Base-by-base conservation (phyloP, 495 filamentous ascomycete species). In the Apiosordaria backusii region DNA sequence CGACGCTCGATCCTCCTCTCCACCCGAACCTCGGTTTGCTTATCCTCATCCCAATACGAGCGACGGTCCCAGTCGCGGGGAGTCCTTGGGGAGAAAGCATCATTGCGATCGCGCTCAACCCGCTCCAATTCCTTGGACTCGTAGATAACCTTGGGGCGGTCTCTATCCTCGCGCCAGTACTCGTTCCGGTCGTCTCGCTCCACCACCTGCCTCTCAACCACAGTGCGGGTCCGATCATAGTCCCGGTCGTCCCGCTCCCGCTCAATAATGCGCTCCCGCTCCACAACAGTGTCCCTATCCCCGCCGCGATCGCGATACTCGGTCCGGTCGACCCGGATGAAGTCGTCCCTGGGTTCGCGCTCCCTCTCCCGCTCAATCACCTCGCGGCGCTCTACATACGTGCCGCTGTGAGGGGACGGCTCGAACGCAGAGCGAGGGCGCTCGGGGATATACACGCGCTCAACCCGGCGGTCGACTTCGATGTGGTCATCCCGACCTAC, bases 401-500 rank as follows among this genome's bases (percentile, higher is more conserved):
- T 71, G 26, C 77, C 75, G 66, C 77, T 72, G 60, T 70, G 75
- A 61, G 75, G 72, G 3, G 70, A 69, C 18, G 76, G 74, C 50
- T 84, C 81, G 23, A 77, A 68, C 16, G 76, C 75, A 9, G 82
- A 81, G 58, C 78, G 73, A 22, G 81, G 80, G 25, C 78, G 77
- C 64, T 85, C 82, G 21, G 81, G 79, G 40, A 78, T 71, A 40
- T 78, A 76, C 54, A 71, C 70, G 64, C 80, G 75, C 65, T 83
- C 80, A 59, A 74, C 65, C 57, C 75, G 78, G 50, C 81, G 80
- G 67, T 84, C 83, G 29, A 82, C 70, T 54, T 84, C 83, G 65
- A 85, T 62, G 23, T 71, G 62, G 22, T 80, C 81, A 66, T 70
- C 74, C 65, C 74, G 77, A 10, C 74, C 74, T 50, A 72, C 67